These are phyloP conservation scores for Holtermanniella nyarrowii DNA, from an alignment of 768 basidiomycete species.

Conservation along the genomic window DNA sequence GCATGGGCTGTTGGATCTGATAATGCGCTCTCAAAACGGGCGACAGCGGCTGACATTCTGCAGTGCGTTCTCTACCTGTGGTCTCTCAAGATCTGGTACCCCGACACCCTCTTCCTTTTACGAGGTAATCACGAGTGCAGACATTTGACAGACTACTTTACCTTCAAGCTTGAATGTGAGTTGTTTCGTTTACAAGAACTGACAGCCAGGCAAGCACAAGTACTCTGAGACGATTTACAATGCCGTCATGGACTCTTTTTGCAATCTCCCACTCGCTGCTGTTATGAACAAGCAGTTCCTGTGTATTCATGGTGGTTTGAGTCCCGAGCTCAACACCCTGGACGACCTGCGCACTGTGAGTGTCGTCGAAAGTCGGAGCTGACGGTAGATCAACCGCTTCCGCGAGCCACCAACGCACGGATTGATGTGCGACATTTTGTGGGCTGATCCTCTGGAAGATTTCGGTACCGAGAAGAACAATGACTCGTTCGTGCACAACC, in stretches of 20 bases:
- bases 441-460: slow-evolving; percentile 97
- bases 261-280: slow-evolving; percentile 85
- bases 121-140: slow-evolving; percentile 99
- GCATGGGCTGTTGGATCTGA: too few species aligned
- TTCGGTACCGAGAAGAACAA: slow-evolving; percentile 87
- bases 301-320: slow-evolving; percentile 94
- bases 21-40: too few species aligned
- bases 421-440: slow-evolving; percentile 96
- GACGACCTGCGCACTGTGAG: slow-evolving; percentile 83
- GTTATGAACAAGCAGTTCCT: slow-evolving; percentile 99
- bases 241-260: slow-evolving; percentile 96
- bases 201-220: slow-evolving; percentile 79
- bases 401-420: slow-evolving; percentile 95
- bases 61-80: slow-evolving; percentile 97
- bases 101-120: slow-evolving; percentile 87
- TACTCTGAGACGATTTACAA: slow-evolving; percentile 95
- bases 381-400: slow-evolving; percentile 80
- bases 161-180: slow-evolving; percentile 96
- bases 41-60: background rate
- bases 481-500: slow-evolving; percentile 89
- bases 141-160: slow-evolving; percentile 96
- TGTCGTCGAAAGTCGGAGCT: slow-evolving; percentile 9
- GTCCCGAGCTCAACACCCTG: slow-evolving; percentile 86
- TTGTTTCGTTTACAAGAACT: slow-evolving; percentile 7
- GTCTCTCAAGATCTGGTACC: slow-evolving; percentile 99